Evolutionary conservation across 805 yeast species (phyloP).

Genomic region (Nakazawaea pomicola): DNA sequence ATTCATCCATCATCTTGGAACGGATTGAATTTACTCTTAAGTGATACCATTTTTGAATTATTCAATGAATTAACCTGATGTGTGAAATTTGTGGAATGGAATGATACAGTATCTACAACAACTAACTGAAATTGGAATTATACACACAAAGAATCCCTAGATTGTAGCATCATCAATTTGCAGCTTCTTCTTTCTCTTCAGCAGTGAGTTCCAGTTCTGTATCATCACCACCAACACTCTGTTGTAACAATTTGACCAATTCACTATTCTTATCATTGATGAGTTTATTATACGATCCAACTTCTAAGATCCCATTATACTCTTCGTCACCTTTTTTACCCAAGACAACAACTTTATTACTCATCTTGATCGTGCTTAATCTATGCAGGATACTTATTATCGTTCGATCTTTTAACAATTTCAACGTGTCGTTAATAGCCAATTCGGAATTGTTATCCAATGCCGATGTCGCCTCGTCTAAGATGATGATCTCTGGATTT

Average conservation of each 20-base stretch:
- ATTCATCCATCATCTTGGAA: too few relatives aligned
- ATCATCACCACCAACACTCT: conserved; percentile 18
- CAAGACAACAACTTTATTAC: conserved; percentile 76
- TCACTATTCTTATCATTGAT: conserved; percentile 39
- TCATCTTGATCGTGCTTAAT: conserved; percentile 78
- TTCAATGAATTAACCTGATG: too few relatives aligned
- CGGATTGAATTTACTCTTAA: too few relatives aligned
- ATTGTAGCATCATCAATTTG: too few relatives aligned
- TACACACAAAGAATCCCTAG: too few relatives aligned
- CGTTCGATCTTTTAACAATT: conserved; percentile 53
- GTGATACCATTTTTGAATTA: too few relatives aligned
- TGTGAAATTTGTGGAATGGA: too few relatives aligned
- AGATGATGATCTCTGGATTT: conserved; percentile 71
- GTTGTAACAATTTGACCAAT: conserved; percentile 36
- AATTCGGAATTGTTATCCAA: conserved; percentile 85
- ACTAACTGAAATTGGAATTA: too few relatives aligned
- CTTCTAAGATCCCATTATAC: conserved; percentile 65
- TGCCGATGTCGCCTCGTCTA: conserved; percentile 96
- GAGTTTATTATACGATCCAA: conserved; percentile 54
- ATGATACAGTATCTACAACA: too few relatives aligned
- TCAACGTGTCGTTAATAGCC: conserved; percentile 71
- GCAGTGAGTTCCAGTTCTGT: conserved; percentile 11
- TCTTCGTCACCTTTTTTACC: conserved; percentile 35
- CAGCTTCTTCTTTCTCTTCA: conserved; percentile 3
- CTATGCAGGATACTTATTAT: conserved; percentile 91